A percentile compares a stretch with the other conserved stretches of the same genome.
phyloP scores from a whole-genome alignment of 257 asterid species.

The Scutellaria galericulata region DNA sequence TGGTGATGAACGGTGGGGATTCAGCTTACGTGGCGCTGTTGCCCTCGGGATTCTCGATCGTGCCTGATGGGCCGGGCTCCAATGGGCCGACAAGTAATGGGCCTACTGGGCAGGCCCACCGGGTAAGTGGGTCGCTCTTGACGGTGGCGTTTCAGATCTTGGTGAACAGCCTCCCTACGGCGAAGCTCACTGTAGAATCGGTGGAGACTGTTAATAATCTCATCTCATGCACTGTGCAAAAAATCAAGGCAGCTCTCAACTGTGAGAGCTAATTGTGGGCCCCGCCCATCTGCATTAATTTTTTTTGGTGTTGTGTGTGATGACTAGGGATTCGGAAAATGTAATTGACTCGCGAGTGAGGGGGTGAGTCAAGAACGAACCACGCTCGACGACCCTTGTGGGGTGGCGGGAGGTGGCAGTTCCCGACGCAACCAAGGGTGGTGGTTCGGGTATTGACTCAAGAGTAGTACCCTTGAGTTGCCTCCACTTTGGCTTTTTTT shows the following conservation, averaged over 20 bases:
- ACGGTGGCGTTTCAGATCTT: slow-evolving; percentile 92
- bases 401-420: slow-evolving; percentile 41
- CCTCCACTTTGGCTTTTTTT: not conserved
- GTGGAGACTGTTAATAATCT: slow-evolving; percentile 94
- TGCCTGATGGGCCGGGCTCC: slow-evolving; percentile 74
- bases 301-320: slow-evolving; percentile 21
- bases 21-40: slow-evolving; percentile 89
- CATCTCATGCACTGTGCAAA: slow-evolving; percentile 91
- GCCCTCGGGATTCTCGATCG: slow-evolving; percentile 89
- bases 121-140: slow-evolving; percentile 76
- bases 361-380: slow-evolving; percentile 99
- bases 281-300: not conserved
- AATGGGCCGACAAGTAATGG: slow-evolving; percentile 48
- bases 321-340: slow-evolving; percentile 15
- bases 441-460: slow-evolving; percentile 99
- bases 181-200: slow-evolving; percentile 90
- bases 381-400: slow-evolving; percentile 48
- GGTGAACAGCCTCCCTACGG: slow-evolving; percentile 87
- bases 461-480: slow-evolving; percentile 43
- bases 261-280: slow-evolving; percentile 61
- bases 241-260: slow-evolving; percentile 80
- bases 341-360: not conserved
- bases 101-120: slow-evolving; percentile 36
- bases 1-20: slow-evolving; percentile 98
- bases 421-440: slow-evolving; percentile 53